Evolutionary conservation across 176 grass and related monocot genomes (phyloP), one percentile per base, ranked within the genome.

Genomic region (Triticum dicoccoides): DNA sequence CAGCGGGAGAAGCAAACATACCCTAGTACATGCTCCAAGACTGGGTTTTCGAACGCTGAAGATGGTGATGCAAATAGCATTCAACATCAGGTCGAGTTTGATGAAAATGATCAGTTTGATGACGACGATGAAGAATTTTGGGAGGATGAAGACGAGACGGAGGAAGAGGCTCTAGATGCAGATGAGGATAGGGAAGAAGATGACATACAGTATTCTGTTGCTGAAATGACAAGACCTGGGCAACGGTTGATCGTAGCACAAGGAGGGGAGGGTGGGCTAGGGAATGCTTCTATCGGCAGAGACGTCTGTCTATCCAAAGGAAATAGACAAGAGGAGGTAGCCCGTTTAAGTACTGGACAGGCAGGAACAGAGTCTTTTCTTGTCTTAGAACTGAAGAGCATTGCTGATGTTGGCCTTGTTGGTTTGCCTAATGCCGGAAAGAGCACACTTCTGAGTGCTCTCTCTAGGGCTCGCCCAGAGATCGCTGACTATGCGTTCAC

Each of bases 361-460:
- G 80, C 82, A 47, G 95, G 95, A 86, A 93, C 90, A 35, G 91
- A 98, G 82, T 88, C 77, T 61, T 63, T 86, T 77, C 87, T 97
- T 71, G 90, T 97, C 80, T 84, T 97, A 71, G 95, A 98, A 87
- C 65, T 98, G 62, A 98, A 95, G 85, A 95, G 89, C 77, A 98
- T 98, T 77, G 95, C 95, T 4, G 95, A 98, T 87, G 85, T 98
- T 38, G 95, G 95, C 58, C 91, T 98, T 76, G 85, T 95, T 65
- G 95, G 95, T 65, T 68, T 98, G 73, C 95, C 95, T 82, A 95
- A 98, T 83, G 95, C 89, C 5, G 93, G 91, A 29, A 93, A 98
- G 85, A 98, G 95, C 85, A 98, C 93, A 61, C 91, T 98, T 64
- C 87, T 95, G 44, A 90, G 89, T 5, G 87, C 85, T 76, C 86